Base-by-base conservation (phyloP, 164 flowering plant genomes). In the Vitis riparia region DNA sequence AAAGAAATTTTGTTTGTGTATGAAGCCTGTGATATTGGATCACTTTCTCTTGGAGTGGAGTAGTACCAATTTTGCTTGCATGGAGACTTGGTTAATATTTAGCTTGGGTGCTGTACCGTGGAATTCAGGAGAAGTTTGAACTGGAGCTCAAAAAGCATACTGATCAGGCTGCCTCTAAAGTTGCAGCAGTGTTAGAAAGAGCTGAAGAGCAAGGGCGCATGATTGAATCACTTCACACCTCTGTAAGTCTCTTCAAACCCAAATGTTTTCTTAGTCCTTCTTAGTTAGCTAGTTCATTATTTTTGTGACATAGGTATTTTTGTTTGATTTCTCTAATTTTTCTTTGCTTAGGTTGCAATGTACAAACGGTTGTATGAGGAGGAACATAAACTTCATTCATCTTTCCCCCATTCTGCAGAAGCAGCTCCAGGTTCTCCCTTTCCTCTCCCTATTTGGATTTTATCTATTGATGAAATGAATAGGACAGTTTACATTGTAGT, bases 281-380 rank as follows among this genome's bases (percentile, higher is more conserved):
- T 30, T 52, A 27, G 37, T 56, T 66, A 37, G 8, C 47, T 12
- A 27, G 57, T 51, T 17, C 30, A 30, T 29, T 48, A n/a, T 53
- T 27, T 27, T 53, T n/a, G 27, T 23, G 27, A 13, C 29, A 13
- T 12, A 11, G 17, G 17, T 19, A 12, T 55, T 13, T n/a, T 65
- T 56, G 49, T 8, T 55, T n/a, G 56, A 3, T 8, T 52, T 68
- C 5, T 15, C 17, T 6, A 13, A 3, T 47, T 67, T 44, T 59
- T 62, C 37, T 44, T n/a, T 71, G 52, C 10, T 49, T 68, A 93
- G 98, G 98, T 95, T 77, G 89, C 94, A 11, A 89, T 95, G 99
- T 95, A 93, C 82, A 95, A 85, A 79, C 87, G 87, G 78, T 73
- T 95, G 19, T 91, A 90, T 81, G 99, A 95, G 73, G 99, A 95